These are phyloP conservation scores for Perkinsus olseni DNA, from an alignment of 169 alveolate species.

Conservation along the genomic window DNA sequence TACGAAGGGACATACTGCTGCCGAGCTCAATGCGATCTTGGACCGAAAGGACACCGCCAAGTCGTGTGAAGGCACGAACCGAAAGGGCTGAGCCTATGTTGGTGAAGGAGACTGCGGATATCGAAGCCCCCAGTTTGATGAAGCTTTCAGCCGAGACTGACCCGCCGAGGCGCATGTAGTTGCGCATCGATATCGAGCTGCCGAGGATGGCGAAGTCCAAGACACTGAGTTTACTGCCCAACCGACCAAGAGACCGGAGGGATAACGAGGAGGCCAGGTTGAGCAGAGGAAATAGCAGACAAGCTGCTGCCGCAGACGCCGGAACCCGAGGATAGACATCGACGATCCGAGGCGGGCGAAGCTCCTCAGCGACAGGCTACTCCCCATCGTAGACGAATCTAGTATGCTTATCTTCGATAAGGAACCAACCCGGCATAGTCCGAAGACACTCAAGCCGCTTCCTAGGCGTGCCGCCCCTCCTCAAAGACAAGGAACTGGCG, in stretches of 20 bases:
- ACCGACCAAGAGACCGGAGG: not conserved
- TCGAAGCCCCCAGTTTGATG: not conserved
- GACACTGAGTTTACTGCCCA: not conserved
- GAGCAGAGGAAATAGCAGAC: not conserved
- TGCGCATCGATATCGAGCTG: not conserved
- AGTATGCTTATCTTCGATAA: not conserved
- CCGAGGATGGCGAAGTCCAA: not conserved
- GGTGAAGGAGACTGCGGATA: not conserved
- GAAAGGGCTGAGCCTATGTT: not conserved
- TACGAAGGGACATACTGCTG: not conserved
- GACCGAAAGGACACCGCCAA: not conserved
- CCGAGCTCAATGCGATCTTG: not conserved
- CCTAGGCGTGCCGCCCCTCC: not conserved
- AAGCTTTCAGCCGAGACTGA: not conserved
- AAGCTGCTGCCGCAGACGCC: not conserved
- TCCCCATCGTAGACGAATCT: not conserved
- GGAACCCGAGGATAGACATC: not conserved
- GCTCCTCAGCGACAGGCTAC: not conserved
- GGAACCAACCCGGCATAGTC: not conserved
- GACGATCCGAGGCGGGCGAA: not conserved
- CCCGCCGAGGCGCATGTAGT: not conserved
- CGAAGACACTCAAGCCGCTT: not conserved
- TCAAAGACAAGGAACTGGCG: not conserved
- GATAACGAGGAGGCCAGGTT: not conserved
- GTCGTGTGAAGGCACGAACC: not conserved